These are phyloP conservation scores for Flaveria linearis DNA, from an alignment of 129 eudicot genomes.

Conservation along the genomic window DNA sequence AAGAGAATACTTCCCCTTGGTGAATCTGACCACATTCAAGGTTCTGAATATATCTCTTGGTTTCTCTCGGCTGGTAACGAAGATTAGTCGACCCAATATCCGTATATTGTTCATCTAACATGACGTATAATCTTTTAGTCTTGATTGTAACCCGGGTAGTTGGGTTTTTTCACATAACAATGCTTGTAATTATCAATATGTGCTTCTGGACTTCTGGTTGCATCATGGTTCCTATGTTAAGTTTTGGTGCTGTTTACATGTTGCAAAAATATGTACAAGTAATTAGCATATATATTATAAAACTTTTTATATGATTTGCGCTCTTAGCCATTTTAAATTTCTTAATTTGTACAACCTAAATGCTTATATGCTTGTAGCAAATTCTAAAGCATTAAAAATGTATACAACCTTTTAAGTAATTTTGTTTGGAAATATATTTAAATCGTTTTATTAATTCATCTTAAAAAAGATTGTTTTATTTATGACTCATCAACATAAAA, in stretches of 20 bases:
- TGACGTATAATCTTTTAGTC: constrained; percentile 2
- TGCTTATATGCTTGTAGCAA: too few species aligned
- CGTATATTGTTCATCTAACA: constrained; percentile 11
- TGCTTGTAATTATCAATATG: constrained; percentile 19
- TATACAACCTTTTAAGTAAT: too few species aligned
- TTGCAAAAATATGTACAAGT: not conserved
- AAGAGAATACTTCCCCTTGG: constrained; percentile 59
- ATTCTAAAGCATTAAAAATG: too few species aligned
- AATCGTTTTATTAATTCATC: too few species aligned
- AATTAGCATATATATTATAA: not conserved
- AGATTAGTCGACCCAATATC: not conserved
- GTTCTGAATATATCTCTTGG: constrained; percentile 53
- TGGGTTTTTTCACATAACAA: not conserved
- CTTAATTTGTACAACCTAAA: too few species aligned
- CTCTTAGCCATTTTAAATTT: not conserved
- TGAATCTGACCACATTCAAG: constrained; percentile 34
- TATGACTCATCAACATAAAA: too few species aligned
- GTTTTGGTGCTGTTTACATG: not conserved
- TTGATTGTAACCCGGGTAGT: not conserved
- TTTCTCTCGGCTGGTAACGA: constrained; percentile 37
- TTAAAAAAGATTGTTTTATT: too few species aligned
- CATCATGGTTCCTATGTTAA: not conserved
- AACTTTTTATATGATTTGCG: too few species aligned
- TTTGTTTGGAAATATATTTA: too few species aligned
- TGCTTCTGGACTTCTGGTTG: not conserved